These are phyloP conservation scores for Lipomyces japonicus DNA, from an alignment of 805 yeast species.

Conservation along the genomic window DNA sequence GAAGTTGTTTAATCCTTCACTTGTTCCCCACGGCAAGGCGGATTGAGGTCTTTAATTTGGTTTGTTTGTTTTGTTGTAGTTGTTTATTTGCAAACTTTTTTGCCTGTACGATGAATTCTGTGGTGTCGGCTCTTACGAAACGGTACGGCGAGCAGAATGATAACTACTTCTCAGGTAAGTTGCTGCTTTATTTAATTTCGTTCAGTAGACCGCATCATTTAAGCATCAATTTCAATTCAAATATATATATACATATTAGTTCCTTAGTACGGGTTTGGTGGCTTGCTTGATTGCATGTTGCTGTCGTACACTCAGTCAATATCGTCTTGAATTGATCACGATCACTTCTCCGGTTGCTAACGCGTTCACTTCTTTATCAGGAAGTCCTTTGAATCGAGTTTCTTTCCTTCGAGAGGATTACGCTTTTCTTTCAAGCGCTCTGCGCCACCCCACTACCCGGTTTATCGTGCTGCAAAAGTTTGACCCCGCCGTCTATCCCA, in stretches of 20 bases:
- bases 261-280: not conserved
- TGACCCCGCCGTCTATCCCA: constrained; percentile 26
- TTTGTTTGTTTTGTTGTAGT: not conserved
- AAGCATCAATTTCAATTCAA: no score
- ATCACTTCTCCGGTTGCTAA: no score
- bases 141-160: constrained; percentile 27
- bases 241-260: not conserved
- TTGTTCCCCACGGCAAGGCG: no score
- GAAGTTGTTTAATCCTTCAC: no score
- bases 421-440: constrained; percentile 48
- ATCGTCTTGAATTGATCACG: not conserved
- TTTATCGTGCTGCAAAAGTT: constrained; percentile 45
- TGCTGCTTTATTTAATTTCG: no score
- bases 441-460: constrained; percentile 46
- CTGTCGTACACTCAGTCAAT: not conserved
- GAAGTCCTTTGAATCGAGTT: constrained; percentile 58
- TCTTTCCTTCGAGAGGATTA: constrained; percentile 58
- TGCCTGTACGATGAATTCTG: constrained; percentile 1
- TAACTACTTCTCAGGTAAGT: constrained; percentile 27
- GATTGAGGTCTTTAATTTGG: no score
- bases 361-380: no score
- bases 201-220: no score
- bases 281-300: not conserved
- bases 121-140: constrained; percentile 28
- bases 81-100: not conserved